Evolutionary conservation across 2,329 filamentous ascomycete genomes (phyloP).

Genomic region (Helicocarpus griseus): DNA sequence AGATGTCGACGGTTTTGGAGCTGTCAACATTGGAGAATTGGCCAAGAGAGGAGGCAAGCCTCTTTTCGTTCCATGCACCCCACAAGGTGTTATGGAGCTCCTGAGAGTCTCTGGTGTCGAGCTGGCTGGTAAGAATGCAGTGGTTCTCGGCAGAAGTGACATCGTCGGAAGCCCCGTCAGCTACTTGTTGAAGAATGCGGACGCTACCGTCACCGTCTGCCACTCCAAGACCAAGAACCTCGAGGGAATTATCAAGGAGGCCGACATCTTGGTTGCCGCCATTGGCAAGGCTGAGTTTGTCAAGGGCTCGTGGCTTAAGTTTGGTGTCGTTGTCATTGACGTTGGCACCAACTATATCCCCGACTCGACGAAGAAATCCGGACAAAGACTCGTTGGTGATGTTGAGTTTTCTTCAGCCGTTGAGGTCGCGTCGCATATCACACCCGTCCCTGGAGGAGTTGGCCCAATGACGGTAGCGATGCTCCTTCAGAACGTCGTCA

Average conservation of each 20-base stretch:
- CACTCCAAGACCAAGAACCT: conserved; percentile 78
- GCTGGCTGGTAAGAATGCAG: conserved; percentile 80
- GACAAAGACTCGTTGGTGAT: conserved; percentile 84
- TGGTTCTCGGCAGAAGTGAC: conserved; percentile 88
- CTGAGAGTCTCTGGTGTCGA: conserved; percentile 75
- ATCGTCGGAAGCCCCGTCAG: conserved; percentile 97
- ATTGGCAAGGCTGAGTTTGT: conserved; percentile 83
- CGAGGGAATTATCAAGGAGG: conserved; percentile 63
- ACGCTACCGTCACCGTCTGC: conserved; percentile 93
- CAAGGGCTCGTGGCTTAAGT: conserved; percentile 92
- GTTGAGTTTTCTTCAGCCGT: conserved; percentile 82
- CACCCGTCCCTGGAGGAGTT: conserved; percentile 90
- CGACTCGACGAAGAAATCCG: conserved; percentile 83
- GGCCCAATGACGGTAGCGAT: conserved; percentile 99
- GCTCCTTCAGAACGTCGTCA: conserved; percentile 90
- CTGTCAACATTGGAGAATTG: conserved; percentile 88
- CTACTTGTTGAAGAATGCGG: conserved; percentile 87
- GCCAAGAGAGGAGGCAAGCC: conserved; percentile 89
- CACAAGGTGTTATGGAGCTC: conserved; percentile 92
- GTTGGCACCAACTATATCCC: conserved; percentile 95
- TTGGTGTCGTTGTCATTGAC: conserved; percentile 90
- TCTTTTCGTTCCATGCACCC: conserved; percentile 87
- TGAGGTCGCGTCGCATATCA: conserved; percentile 84
- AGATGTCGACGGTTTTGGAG: conserved; percentile 95
- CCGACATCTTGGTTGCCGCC: conserved; percentile 84